Evolutionary conservation across 1,284 basidiomycete genomes (phyloP).

Genomic region (Ustilago xerochloae): DNA sequence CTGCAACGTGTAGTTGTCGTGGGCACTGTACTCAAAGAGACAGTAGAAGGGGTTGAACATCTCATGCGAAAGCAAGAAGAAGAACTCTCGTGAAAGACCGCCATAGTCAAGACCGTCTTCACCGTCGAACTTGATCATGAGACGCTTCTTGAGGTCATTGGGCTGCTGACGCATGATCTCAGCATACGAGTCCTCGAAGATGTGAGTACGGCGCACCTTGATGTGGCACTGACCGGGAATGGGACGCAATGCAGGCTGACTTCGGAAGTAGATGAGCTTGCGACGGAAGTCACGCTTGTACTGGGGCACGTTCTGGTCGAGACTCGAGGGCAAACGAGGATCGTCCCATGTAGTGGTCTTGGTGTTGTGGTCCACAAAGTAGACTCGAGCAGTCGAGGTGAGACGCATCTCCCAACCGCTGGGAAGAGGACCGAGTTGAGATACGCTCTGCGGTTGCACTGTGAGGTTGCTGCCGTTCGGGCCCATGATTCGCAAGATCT

Average conservation of each 20-base stretch:
- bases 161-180: constrained; percentile 94
- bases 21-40: constrained; percentile 97
- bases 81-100: constrained; percentile 98
- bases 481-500: constrained; percentile 85
- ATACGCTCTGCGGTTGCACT: constrained; percentile 81
- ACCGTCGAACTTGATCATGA: constrained; percentile 99
- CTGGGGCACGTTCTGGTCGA: constrained; percentile 95
- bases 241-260: constrained; percentile 89
- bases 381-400: constrained; percentile 89
- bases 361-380: constrained; percentile 95
- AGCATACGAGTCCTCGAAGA: constrained; percentile 95
- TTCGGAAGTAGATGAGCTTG: constrained; percentile 99
- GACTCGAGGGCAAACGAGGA: constrained; percentile 80
- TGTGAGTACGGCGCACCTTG: constrained; percentile 90
- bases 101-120: constrained; percentile 99
- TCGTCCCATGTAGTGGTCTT: constrained; percentile 97
- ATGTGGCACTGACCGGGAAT: constrained; percentile 90
- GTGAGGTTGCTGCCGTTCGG: constrained; percentile 82
- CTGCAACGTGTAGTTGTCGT: constrained; percentile 99
- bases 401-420: constrained; percentile 98
- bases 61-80: constrained; percentile 98
- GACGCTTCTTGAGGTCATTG: constrained; percentile 92
- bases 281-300: constrained; percentile 99
- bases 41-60: constrained; percentile 83
- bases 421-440: constrained; percentile 91